Base-by-base conservation (phyloP, 1,284 basidiomycete species). In the Bjerkandera adusta region DNA sequence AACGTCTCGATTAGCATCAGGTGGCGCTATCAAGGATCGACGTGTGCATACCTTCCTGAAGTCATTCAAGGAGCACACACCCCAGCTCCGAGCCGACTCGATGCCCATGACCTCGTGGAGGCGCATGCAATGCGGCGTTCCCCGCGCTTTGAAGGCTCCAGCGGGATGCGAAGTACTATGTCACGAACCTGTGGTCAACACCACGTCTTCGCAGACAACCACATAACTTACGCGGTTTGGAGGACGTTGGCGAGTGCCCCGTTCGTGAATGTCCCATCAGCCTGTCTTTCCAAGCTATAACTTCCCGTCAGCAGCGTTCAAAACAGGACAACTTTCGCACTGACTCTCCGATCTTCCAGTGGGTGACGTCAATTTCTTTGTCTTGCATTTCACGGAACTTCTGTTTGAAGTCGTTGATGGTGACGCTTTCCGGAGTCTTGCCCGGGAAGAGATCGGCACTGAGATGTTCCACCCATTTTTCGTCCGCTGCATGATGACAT, bases 81-180 rank as follows among this genome's bases (percentile, higher is more conserved):
- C 87, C 90, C 90, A 93, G n/a, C 64, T 59, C 21, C 90, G 75
- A 56, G 80, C 85, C 52, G 85, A 76, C 57, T 87, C 81, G 48
- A 92, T 89, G 41, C 88, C 85, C 81, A 93, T 85, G 36, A 91
- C 75, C 62, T 92, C 90, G 52, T 91, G 79, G 21, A 91, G 65
- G 45, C 79, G 80, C 82, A 94, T 85, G 45, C 77, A 63, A 62
- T 72, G 67, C 26, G 91, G 92, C 2, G 85, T 88, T 8, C 85
- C 81, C 25, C 86, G 81, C 25, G 92, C 92, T 46, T 82, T 73
- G 72, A 94, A 94, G 11, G 85, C 76, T 35, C 72, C 82, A 5
- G 90, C 92, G 20, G 86, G 79, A 48, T 85, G 75, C 50, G 83
- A 79, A 0, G 85, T 89, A 11, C 85, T 88, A 29, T 43, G 43